Evolutionary conservation across 495 filamentous ascomycete genomes (phyloP).

Genomic region (Jackrogersella multiformis): DNA sequence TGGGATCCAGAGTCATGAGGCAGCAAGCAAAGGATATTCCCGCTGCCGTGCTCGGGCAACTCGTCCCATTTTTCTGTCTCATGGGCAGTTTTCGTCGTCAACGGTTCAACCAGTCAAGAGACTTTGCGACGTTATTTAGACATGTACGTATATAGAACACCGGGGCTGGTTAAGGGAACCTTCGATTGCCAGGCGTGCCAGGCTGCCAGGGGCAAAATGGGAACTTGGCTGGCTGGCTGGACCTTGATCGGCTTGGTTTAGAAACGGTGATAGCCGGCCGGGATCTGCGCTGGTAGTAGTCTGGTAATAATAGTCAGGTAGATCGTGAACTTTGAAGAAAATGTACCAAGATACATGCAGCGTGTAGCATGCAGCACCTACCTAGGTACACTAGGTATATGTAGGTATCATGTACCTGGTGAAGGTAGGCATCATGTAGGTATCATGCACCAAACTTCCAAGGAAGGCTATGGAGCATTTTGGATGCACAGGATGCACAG

Average conservation of each 20-base stretch:
- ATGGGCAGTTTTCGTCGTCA: constrained; percentile 32
- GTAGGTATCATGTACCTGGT: too few relatives aligned
- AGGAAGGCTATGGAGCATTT: constrained; percentile 6
- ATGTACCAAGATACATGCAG: constrained; percentile 14
- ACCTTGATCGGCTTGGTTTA: constrained; percentile 36
- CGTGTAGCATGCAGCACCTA: neutral
- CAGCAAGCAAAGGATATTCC: constrained; percentile 26
- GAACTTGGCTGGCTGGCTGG: constrained; percentile 29
- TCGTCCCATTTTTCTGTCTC: constrained; percentile 42
- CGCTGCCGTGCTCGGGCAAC: constrained; percentile 30
- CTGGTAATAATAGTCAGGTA: too few relatives aligned
- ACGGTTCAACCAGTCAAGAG: constrained; percentile 32
- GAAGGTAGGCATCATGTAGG: too few relatives aligned
- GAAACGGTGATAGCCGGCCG: constrained; percentile 42
- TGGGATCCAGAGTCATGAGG: constrained; percentile 19
- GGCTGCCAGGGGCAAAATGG: constrained; percentile 37
- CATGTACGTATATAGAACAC: neutral
- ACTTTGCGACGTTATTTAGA: constrained; percentile 23
- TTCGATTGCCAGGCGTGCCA: constrained; percentile 39
- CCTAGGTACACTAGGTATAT: too few relatives aligned
- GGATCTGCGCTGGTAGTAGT: constrained; percentile 38
- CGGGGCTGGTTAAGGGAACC: constrained; percentile 21
- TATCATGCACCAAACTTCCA: too few relatives aligned
- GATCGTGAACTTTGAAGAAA: constrained; percentile 25
- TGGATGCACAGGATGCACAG: neutral